Percentiles rank a stretch among this genome's conserved stretches.
phyloP scores from a whole-genome alignment of 2,329 filamentous ascomycete genomes.

The Corniculantispora saksenae region DNA sequence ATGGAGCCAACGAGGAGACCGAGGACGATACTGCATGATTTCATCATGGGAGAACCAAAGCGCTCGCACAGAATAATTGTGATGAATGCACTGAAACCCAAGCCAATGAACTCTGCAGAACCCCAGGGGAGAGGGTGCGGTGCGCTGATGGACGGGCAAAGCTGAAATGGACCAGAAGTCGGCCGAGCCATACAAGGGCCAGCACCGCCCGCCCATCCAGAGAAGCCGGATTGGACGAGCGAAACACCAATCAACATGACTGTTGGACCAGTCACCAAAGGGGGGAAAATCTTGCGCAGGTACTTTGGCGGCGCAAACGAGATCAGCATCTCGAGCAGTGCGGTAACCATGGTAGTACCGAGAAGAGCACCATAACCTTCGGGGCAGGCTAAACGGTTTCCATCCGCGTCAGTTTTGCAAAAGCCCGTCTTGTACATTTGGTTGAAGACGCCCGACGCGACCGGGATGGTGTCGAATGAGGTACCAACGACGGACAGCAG shows the following conservation, averaged over 20 bases:
- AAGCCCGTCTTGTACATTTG: slow-evolving; percentile 79
- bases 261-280: slow-evolving; percentile 74
- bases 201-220: slow-evolving; percentile 76
- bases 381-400: slow-evolving; percentile 69
- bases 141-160: slow-evolving; percentile 67
- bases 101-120: slow-evolving; percentile 72
- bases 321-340: slow-evolving; percentile 70
- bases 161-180: slow-evolving; percentile 55
- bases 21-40: slow-evolving; percentile 73
- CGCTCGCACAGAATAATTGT: slow-evolving; percentile 80
- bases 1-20: slow-evolving; percentile 76
- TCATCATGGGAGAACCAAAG: slow-evolving; percentile 83
- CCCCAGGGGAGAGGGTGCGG: slow-evolving; percentile 77
- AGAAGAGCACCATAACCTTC: slow-evolving; percentile 72
- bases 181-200: slow-evolving; percentile 56
- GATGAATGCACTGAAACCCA: slow-evolving; percentile 78
- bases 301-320: slow-evolving; percentile 71
- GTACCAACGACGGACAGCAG: slow-evolving; percentile 78
- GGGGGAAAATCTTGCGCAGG: slow-evolving; percentile 74
- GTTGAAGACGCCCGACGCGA: slow-evolving; percentile 68
- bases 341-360: slow-evolving; percentile 66
- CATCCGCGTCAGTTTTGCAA: slow-evolving; percentile 59
- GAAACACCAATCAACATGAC: slow-evolving; percentile 71
- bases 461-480: slow-evolving; percentile 74
- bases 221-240: slow-evolving; percentile 70